phyloP scores from a whole-genome alignment of 2,329 filamentous ascomycete genomes.

The Neonectria sp. region DNA sequence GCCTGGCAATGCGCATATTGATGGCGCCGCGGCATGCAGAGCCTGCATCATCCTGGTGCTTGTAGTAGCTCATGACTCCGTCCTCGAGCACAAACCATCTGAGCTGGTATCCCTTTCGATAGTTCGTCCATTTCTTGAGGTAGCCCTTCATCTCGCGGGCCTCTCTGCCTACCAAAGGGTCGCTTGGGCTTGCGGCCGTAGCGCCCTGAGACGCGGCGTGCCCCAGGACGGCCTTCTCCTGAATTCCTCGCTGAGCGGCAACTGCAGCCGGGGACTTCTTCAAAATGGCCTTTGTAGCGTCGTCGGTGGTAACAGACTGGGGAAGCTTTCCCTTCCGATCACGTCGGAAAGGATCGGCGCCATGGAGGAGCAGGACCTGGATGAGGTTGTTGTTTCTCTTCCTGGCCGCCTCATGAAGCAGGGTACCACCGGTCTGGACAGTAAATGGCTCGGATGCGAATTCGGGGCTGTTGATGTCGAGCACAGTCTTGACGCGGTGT shows the following conservation, averaged over 20 bases:
- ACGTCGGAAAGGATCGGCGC: conserved; percentile 94
- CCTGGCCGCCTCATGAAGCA: conserved; percentile 93
- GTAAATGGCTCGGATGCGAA: conserved; percentile 86
- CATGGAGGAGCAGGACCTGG: conserved; percentile 91
- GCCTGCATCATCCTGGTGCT: conserved; percentile 97
- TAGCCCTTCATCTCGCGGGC: conserved; percentile 98
- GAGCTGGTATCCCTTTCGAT: conserved; percentile 95
- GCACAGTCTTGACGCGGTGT: conserved; percentile 84
- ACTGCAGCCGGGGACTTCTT: conserved; percentile 96
- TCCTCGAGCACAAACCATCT: conserved; percentile 99
- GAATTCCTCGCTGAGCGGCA: conserved; percentile 93
- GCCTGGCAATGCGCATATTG: conserved; percentile 96
- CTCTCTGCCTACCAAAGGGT: conserved; percentile 83
- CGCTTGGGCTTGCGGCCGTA: conserved; percentile 67
- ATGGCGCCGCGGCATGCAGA: conserved; percentile 97
- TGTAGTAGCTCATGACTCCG: conserved; percentile 98
- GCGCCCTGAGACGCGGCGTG: conserved; percentile 73
- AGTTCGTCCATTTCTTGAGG: conserved; percentile 99
- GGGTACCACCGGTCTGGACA: conserved; percentile 86
- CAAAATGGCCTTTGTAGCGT: conserved; percentile 87
- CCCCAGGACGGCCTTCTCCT: conserved; percentile 96
- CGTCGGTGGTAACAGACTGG: conserved; percentile 96
- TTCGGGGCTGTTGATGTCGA: conserved; percentile 95
- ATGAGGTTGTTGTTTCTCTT: conserved; percentile 90
- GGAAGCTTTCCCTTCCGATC: conserved; percentile 96